Conservation (phyloP, 768 basidiomycete species). For the Trametes villosa region DNA sequence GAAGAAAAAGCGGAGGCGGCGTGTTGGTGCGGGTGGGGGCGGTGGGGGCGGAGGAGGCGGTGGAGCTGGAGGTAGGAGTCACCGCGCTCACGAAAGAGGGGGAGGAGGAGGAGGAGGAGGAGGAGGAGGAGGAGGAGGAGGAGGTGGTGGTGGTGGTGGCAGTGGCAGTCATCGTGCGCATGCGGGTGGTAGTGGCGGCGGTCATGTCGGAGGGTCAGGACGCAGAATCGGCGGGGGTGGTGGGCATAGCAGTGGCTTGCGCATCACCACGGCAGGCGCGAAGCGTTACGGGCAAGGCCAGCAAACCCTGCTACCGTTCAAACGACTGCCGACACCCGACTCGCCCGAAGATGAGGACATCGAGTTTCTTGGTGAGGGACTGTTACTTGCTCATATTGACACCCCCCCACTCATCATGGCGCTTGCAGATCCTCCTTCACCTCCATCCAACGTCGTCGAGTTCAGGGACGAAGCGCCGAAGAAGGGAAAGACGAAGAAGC, state of each 20-base stretch:
- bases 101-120: background rate
- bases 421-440: background rate
- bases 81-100: background rate
- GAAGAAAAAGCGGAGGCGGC: slow-evolving; percentile 7
- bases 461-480: slow-evolving; percentile 9
- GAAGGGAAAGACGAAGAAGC: slow-evolving; percentile 8
- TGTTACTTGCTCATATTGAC: too few relatives aligned
- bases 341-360: background rate
- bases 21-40: slow-evolving; percentile 26
- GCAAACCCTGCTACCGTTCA: slow-evolving; percentile 27
- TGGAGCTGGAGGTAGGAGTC: slow-evolving; percentile 1
- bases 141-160: background rate
- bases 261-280: slow-evolving; percentile 33
- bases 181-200: too few relatives aligned
- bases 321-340: slow-evolving; percentile 2
- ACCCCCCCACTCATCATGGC: background rate
- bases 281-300: slow-evolving; percentile 20
- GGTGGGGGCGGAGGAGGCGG: slow-evolving; percentile 23
- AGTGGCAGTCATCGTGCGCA: too few relatives aligned
- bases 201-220: too few relatives aligned
- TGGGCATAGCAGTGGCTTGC: slow-evolving; percentile 25
- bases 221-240: background rate
- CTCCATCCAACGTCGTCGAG: slow-evolving; percentile 2
- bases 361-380: background rate
- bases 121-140: background rate